Evolutionary conservation across 768 basidiomycete genomes (phyloP).

Genomic region (Suillus ampliporus): DNA sequence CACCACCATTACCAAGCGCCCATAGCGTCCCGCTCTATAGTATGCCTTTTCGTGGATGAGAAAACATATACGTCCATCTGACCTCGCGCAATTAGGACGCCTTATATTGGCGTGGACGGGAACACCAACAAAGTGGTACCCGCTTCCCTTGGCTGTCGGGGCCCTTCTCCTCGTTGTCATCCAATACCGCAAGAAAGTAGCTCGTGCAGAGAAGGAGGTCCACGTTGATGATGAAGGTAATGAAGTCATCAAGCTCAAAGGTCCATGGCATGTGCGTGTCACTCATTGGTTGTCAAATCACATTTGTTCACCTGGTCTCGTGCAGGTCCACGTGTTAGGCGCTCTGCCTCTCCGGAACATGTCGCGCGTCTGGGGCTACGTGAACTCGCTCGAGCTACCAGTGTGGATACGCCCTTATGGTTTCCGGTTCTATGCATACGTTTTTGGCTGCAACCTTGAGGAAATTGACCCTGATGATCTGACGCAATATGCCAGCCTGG

Average conservation of each 20-base stretch:
- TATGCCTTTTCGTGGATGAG: conserved; percentile 12
- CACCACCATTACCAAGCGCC: conserved; percentile 47
- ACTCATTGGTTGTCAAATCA: background rate
- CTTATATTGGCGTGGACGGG: conserved; percentile 80
- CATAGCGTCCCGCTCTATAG: conserved; percentile 57
- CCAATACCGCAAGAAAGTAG: conserved; percentile 69
- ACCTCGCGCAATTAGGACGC: conserved; percentile 48
- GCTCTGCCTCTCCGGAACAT: conserved; percentile 93
- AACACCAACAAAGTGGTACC: conserved; percentile 95
- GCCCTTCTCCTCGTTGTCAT: conserved; percentile 84
- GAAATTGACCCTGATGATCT: conserved; percentile 87
- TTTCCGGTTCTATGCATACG: conserved; percentile 79
- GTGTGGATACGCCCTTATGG: conserved; percentile 95
- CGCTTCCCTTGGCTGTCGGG: conserved; percentile 88
- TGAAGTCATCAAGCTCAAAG: conserved; percentile 80
- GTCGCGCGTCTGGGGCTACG: conserved; percentile 96
- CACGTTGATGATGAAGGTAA: conserved; percentile 84
- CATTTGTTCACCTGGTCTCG: conserved; percentile 11
- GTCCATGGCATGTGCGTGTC: conserved; percentile 87
- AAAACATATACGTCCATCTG: background rate
- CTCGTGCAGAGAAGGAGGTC: conserved; percentile 61
- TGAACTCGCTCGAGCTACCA: conserved; percentile 92
- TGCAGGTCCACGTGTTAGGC: conserved; percentile 92
- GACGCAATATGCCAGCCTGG: conserved; percentile 81
- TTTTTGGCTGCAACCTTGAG: conserved; percentile 94